Percentiles rank a stretch among this genome's conserved stretches.
These are phyloP conservation scores for Athelia sp. DNA, from an alignment of 1,284 basidiomycete genomes.

Conservation along the genomic window DNA sequence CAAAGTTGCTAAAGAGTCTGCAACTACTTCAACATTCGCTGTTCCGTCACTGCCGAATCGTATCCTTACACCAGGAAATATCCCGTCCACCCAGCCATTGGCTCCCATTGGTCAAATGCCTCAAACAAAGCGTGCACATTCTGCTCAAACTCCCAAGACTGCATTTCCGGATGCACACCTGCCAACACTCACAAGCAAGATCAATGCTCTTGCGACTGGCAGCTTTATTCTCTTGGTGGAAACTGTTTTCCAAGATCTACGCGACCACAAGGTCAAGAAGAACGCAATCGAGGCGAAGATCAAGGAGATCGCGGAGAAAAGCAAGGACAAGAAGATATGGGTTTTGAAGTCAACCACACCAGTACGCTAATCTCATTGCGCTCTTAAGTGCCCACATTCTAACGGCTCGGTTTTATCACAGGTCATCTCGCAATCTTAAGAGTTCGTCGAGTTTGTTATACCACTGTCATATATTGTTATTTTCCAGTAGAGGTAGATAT, in stretches of 20 bases:
- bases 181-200: conserved; percentile 52
- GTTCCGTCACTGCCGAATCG: conserved; percentile 34
- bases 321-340: conserved; percentile 67
- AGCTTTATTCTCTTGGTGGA: conserved; percentile 68
- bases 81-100: conserved; percentile 5
- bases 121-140: conserved; percentile 31
- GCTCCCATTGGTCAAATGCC: conserved; percentile 9
- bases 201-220: conserved; percentile 47
- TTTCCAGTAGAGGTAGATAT: neutral
- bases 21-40: conserved; percentile 20
- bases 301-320: conserved; percentile 67
- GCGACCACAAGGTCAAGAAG: conserved; percentile 68
- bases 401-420: conserved; percentile 6
- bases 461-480: neutral
- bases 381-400: conserved; percentile 17
- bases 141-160: conserved; percentile 41
- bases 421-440: conserved; percentile 8
- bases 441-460: neutral
- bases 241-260: conserved; percentile 63
- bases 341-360: conserved; percentile 41
- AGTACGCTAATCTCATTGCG: neutral
- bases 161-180: conserved; percentile 65
- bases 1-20: conserved; percentile 16
- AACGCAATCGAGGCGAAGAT: conserved; percentile 78
- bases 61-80: conserved; percentile 9